These are phyloP conservation scores for Flaveria ramosissima DNA, from an alignment of 129 eudicot species.

Conservation along the genomic window DNA sequence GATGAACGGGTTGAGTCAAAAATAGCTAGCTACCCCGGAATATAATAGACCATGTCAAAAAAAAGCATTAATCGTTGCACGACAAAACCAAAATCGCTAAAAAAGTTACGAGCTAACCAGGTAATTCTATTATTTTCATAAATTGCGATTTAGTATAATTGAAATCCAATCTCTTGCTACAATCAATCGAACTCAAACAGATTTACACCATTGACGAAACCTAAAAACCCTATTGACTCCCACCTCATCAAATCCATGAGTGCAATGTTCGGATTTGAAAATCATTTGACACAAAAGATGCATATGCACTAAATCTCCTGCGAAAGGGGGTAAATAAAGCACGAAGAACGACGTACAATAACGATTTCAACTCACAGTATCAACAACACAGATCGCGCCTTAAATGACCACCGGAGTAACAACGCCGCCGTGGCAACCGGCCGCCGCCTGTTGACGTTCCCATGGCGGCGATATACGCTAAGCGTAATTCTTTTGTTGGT, in stretches of 20 bases:
- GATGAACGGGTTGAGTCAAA: no score
- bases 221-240: background rate
- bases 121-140: no score
- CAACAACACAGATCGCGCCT: slow-evolving; percentile 21
- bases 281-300: background rate
- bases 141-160: no score
- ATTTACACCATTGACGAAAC: background rate
- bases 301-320: background rate
- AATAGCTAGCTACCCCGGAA: no score
- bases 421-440: slow-evolving; percentile 40
- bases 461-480: slow-evolving; percentile 43
- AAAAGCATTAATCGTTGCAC: no score
- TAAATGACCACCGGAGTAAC: slow-evolving; percentile 28
- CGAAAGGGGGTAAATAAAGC: background rate
- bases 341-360: slow-evolving; percentile 3
- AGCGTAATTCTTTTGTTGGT: slow-evolving; percentile 35
- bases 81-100: no score
- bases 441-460: slow-evolving; percentile 30
- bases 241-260: background rate
- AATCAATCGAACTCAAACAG: background rate
- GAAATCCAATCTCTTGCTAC: no score
- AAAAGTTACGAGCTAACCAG: no score
- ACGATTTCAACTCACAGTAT: background rate
- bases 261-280: background rate
- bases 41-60: no score